A percentile compares a stretch with the other conserved stretches of the same genome.
phyloP scores from a whole-genome alignment of 768 basidiomycete genomes.

The Psilocybe sp. region DNA sequence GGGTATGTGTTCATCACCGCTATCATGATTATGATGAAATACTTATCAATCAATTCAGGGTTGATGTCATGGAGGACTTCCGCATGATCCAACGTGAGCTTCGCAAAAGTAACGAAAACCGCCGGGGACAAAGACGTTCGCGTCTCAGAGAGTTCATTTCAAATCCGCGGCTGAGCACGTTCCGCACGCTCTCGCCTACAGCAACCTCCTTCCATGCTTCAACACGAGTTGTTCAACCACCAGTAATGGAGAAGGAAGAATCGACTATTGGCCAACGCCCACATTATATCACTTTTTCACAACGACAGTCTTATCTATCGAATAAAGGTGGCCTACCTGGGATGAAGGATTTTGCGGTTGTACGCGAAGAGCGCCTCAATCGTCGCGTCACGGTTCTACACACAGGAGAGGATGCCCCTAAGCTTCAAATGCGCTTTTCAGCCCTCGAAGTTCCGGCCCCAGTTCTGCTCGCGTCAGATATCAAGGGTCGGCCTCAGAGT shows the following conservation, averaged over 20 bases:
- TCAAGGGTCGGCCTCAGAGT: conserved; percentile 22
- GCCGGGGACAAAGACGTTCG: conserved; percentile 27
- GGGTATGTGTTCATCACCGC: conserved; percentile 45
- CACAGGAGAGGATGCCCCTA: conserved; percentile 41
- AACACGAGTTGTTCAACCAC: conserved; percentile 17
- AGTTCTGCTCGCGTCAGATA: conserved; percentile 20
- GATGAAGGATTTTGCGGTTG: conserved; percentile 20
- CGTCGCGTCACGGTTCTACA: conserved; percentile 52
- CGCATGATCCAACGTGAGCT: conserved; percentile 40
- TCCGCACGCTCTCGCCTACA: conserved; percentile 50
- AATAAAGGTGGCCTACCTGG: conserved; percentile 12
- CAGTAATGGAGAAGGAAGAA: conserved; percentile 3
- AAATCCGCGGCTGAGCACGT: conserved; percentile 52
- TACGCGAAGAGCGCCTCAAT: conserved; percentile 15
- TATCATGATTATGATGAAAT: neutral
- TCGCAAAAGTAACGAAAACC: conserved; percentile 14
- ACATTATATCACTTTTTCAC: conserved; percentile 15
- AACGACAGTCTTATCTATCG: conserved; percentile 9
- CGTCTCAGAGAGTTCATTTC: conserved; percentile 47
- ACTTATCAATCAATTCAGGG: conserved; percentile 25
- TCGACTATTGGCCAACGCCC: neutral
- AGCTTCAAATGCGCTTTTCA: conserved; percentile 56
- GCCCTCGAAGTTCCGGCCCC: conserved; percentile 39
- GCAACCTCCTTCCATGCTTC: conserved; percentile 37
- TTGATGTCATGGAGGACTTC: conserved; percentile 56